Evolutionary conservation across 495 filamentous ascomycete species (phyloP).

Genomic region (Annulohypoxylon bovei): DNA sequence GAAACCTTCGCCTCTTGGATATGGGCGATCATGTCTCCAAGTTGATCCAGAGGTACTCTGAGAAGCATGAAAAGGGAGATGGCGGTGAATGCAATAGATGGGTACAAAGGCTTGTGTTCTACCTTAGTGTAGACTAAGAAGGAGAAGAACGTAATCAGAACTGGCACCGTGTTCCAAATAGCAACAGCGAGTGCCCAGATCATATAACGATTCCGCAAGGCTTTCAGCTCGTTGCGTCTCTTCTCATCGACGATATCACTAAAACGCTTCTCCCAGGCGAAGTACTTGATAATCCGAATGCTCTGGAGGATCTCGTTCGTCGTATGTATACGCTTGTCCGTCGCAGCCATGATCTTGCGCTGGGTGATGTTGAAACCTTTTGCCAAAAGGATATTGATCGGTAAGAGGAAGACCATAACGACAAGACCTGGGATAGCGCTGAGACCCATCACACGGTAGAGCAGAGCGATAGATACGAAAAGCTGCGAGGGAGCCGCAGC

Average conservation of each 20-base stretch:
- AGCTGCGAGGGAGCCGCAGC: slow-evolving; percentile 87
- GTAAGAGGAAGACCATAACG: slow-evolving; percentile 89
- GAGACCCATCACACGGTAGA: slow-evolving; percentile 89
- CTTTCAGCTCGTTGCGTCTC: slow-evolving; percentile 77
- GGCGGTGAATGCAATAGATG: slow-evolving; percentile 95
- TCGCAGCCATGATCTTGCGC: slow-evolving; percentile 90
- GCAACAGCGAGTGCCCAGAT: slow-evolving; percentile 91
- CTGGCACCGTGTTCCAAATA: slow-evolving; percentile 95
- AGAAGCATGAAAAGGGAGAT: slow-evolving; percentile 97
- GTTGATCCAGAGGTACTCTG: slow-evolving; percentile 90
- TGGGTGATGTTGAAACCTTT: slow-evolving; percentile 84
- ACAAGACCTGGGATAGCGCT: slow-evolving; percentile 94
- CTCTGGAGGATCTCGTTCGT: slow-evolving; percentile 98
- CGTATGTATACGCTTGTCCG: slow-evolving; percentile 94
- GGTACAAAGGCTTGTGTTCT: slow-evolving; percentile 87
- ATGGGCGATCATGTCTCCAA: slow-evolving; percentile 99
- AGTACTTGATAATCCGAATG: slow-evolving; percentile 99
- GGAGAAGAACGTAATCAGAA: slow-evolving; percentile 94
- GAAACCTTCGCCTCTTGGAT: slow-evolving; percentile 98
- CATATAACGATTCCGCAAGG: slow-evolving; percentile 83
- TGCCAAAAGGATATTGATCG: slow-evolving; percentile 87
- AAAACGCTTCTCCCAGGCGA: slow-evolving; percentile 97
- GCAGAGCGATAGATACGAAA: slow-evolving; percentile 71
- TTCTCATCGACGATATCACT: slow-evolving; percentile 88
- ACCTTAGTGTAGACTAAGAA: slow-evolving; percentile 93